A percentile compares a stretch with the other conserved stretches of the same genome.
Evolutionary conservation across 1,139 yeast genomes (phyloP).

Genomic region (Nakaseomyces uthaithaninus): DNA sequence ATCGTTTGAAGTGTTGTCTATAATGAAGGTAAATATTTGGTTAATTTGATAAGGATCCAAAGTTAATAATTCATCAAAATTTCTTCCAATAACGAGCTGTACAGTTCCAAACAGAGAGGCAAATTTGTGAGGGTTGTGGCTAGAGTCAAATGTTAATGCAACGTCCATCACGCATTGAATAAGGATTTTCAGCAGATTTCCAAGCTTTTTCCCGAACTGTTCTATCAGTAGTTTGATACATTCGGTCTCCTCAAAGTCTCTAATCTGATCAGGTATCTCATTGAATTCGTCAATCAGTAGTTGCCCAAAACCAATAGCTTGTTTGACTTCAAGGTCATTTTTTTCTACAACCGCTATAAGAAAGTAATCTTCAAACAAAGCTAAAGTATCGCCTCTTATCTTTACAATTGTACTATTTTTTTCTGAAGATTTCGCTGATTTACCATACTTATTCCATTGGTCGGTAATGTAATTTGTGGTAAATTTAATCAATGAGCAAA

Average conservation of each 20-base stretch:
- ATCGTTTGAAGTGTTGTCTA: neutral
- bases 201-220: neutral
- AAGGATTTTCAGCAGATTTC: neutral
- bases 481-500: neutral
- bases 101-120: neutral
- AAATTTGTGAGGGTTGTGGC: neutral
- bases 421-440: neutral
- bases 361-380: neutral
- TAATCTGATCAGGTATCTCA: neutral
- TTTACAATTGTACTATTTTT: neutral
- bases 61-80: neutral
- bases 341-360: neutral
- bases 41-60: neutral
- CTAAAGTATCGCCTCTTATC: neutral
- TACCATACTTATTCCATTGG: constrained; percentile 1
- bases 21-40: neutral
- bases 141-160: neutral
- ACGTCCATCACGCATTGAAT: neutral
- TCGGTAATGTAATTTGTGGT: neutral
- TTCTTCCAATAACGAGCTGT: neutral
- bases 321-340: neutral
- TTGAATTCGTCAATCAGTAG: neutral
- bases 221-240: neutral
- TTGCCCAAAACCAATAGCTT: constrained; percentile 1
- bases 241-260: constrained; percentile 1